Evolutionary conservation across 2,329 filamentous ascomycete genomes (phyloP).

Genomic region (Talaromyces sp.): DNA sequence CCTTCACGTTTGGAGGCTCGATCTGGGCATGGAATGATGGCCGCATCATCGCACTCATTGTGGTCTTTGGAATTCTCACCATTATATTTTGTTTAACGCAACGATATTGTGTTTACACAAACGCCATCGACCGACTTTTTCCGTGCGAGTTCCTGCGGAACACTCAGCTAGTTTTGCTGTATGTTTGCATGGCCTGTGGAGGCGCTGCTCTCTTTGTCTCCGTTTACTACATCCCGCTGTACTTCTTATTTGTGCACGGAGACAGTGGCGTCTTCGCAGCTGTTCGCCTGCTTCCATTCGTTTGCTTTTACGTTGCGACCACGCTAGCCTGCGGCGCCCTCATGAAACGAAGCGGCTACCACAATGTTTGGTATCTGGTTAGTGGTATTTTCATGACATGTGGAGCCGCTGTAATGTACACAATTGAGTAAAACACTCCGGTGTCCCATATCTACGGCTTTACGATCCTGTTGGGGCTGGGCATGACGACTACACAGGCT

Average conservation of each 20-base stretch:
- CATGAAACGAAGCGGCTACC: slow-evolving; percentile 18
- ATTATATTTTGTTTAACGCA: slow-evolving; percentile 46
- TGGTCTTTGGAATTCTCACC: slow-evolving; percentile 42
- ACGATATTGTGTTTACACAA: slow-evolving; percentile 37
- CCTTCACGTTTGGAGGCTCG: slow-evolving; percentile 47
- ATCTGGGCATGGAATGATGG: slow-evolving; percentile 44
- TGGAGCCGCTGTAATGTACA: slow-evolving; percentile 19
- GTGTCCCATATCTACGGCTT: slow-evolving; percentile 21
- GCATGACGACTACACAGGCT: slow-evolving; percentile 17
- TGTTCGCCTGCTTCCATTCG: slow-evolving; percentile 24
- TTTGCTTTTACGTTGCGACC: slow-evolving; percentile 16
- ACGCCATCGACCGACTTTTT: slow-evolving; percentile 40
- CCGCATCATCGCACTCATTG: slow-evolving; percentile 44
- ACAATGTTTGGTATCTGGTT: slow-evolving; percentile 21
- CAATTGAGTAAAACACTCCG: slow-evolving; percentile 14
- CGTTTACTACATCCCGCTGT: slow-evolving; percentile 51
- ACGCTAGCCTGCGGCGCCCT: slow-evolving; percentile 17
- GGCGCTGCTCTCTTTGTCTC: slow-evolving; percentile 26
- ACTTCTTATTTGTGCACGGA: slow-evolving; percentile 47
- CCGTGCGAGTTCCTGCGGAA: slow-evolving; percentile 43
- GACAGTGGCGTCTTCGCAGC: slow-evolving; percentile 27
- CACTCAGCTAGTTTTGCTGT: slow-evolving; percentile 40
- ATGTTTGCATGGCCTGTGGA: slow-evolving; percentile 20
- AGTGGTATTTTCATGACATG: slow-evolving; percentile 19
- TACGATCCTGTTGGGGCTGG: slow-evolving; percentile 19